phyloP scores from a whole-genome alignment of 306 rosid species.

The Cotoneaster glaucophyllus region DNA sequence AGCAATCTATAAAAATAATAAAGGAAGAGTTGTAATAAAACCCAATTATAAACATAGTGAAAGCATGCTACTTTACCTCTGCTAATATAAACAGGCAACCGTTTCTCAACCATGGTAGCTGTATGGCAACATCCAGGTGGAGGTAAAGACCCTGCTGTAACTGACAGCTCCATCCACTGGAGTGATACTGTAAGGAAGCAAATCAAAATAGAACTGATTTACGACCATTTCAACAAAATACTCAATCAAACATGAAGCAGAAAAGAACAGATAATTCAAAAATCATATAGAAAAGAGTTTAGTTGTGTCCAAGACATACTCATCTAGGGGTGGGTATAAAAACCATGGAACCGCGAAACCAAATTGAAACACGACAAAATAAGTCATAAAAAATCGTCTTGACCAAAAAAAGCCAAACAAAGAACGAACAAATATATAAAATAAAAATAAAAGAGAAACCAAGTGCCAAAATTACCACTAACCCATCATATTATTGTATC shows the following conservation, averaged over 20 bases:
- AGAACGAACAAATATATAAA: no score
- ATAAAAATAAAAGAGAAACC: no score
- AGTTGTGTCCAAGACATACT: conserved; percentile 90
- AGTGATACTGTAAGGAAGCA: conserved; percentile 57
- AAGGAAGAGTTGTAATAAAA: not conserved
- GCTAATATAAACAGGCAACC: conserved; percentile 87
- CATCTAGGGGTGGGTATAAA: conserved; percentile 23
- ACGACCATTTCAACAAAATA: conserved; percentile 6
- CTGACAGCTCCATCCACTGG: conserved; percentile 85
- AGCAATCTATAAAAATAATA: not conserved
- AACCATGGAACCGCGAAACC: no score
- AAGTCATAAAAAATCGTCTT: no score
- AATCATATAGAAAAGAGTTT: conserved; percentile 19
- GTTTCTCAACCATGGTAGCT: conserved; percentile 85
- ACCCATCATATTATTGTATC: no score
- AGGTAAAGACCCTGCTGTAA: conserved; percentile 63
- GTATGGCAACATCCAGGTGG: conserved; percentile 93
- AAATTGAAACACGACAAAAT: no score
- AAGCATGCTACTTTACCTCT: conserved; percentile 53
- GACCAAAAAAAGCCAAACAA: no score
- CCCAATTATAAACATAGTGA: conserved; percentile 6
- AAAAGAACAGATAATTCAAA: not conserved
- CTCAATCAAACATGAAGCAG: not conserved
- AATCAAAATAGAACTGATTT: conserved; percentile 16
- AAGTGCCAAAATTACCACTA: no score